These are phyloP conservation scores for Globisporangium iwayamae DNA, from an alignment of 352 stramenopile species.

Conservation along the genomic window DNA sequence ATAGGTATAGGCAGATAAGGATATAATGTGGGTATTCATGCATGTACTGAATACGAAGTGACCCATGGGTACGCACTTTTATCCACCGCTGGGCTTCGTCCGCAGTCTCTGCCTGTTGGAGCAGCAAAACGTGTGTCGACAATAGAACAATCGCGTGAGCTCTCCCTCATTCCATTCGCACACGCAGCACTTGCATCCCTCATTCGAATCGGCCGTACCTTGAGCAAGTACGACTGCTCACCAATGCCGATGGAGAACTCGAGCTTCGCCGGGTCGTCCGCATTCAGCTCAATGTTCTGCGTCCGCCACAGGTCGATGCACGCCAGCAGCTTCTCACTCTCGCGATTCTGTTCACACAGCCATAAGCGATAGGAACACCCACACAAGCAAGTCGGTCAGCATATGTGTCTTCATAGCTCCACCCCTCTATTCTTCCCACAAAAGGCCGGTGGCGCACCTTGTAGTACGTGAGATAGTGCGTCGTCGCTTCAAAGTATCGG, in stretches of 20 bases:
- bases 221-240: constrained; percentile 85
- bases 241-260: constrained; percentile 86
- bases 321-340: constrained; percentile 84
- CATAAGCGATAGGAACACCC: background rate
- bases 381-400: background rate
- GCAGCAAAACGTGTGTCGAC: background rate
- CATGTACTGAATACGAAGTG: background rate
- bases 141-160: background rate
- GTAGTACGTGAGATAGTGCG: constrained; percentile 98
- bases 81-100: constrained; percentile 64
- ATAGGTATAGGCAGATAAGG: background rate
- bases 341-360: constrained; percentile 42
- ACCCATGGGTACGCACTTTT: constrained; percentile 29
- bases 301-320: constrained; percentile 88
- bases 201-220: constrained; percentile 23
- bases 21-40: background rate
- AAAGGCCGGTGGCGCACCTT: constrained; percentile 65
- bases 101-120: constrained; percentile 50
- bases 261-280: constrained; percentile 46
- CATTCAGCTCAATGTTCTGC: constrained; percentile 70
- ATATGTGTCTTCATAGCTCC: background rate
- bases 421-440: background rate
- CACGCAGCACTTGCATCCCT: background rate
- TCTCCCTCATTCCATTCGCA: background rate
- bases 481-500: constrained; percentile 98